Evolutionary conservation across 2,329 filamentous ascomycete genomes (phyloP), one percentile per base, ranked within the genome.

Genomic region (Penicillium olsonii): DNA sequence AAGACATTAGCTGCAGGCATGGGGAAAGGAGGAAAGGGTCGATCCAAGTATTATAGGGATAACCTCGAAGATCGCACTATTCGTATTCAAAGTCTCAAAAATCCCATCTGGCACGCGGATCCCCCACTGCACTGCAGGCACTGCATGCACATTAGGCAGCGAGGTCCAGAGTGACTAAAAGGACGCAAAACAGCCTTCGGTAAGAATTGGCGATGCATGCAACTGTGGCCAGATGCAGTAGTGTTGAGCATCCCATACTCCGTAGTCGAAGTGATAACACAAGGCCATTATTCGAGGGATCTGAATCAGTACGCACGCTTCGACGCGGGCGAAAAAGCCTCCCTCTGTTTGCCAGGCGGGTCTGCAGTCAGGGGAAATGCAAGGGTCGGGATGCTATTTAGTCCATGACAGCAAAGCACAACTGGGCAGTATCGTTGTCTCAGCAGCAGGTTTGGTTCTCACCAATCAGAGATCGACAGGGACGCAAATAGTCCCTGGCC

Each of bases 1-100:
- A 43, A 15, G 40, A 60, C 57, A 57, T 60, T 61, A 52, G 54
- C 49, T 53, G 44, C 53, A 20, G 33, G 46, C 22, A 37, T 40
- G 11, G 43, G 31, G 37, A 45, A 35, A 48, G 45, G 45, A 47
- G 46, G 2, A 26, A 50, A 49, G 50, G 42, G 45, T 42, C 34
- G 46, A 44, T 49, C 50, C 29, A 37, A 31, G 40, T 42, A 9
- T 8, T 24, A 24, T 24, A 19, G 31, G 33, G 31, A 15, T 15
- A 34, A 17, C 43, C 46, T 24, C 26, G 24, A 7, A 14, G 10
- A 38, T 27, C 15, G n/a, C n/a, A n/a, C n/a, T n/a, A n/a, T n/a
- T n/a, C n/a, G 11, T 39, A 42, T 50, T 27, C 14, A 35, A 37
- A 20, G 31, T 29, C 8, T 11, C 7, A 26, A 26, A 26, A 26